Percentiles rank a stretch among this genome's conserved stretches.
phyloP scores from a whole-genome alignment of 352 stramenopile genomes.

The Phytophthora macrochlamydospora region DNA sequence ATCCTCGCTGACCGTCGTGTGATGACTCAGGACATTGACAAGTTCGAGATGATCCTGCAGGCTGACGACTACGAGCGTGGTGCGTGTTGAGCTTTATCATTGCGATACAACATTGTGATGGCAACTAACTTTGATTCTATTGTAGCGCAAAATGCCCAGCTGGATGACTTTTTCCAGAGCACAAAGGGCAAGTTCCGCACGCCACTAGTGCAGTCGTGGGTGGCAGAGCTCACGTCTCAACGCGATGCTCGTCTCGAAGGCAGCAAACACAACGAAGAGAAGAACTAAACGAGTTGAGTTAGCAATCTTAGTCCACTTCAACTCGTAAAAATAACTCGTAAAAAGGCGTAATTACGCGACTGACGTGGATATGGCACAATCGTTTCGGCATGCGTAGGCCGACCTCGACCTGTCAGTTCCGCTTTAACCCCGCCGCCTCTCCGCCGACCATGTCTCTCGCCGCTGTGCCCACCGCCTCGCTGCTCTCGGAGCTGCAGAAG shows the following conservation, averaged over 20 bases:
- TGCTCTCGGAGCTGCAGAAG: slow-evolving; percentile 93
- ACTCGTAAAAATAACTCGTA: neutral
- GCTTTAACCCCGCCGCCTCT: slow-evolving; percentile 14
- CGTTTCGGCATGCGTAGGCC: too few relatives aligned
- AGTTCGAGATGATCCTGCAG: slow-evolving; percentile 96
- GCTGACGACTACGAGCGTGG: slow-evolving; percentile 92
- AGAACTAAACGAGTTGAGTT: slow-evolving; percentile 7
- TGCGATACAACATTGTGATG: neutral
- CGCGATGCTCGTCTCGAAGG: slow-evolving; percentile 39
- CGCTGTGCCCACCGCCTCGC: slow-evolving; percentile 77
- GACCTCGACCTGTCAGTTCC: slow-evolving; percentile 27
- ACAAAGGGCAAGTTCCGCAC: slow-evolving; percentile 86
- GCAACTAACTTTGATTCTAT: neutral
- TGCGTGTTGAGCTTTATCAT: slow-evolving; percentile 30
- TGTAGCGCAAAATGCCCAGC: slow-evolving; percentile 56
- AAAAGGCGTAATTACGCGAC: neutral
- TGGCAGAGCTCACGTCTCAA: slow-evolving; percentile 61
- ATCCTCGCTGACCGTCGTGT: slow-evolving; percentile 4
- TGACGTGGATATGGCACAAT: too few relatives aligned
- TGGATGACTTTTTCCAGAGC: slow-evolving; percentile 84
- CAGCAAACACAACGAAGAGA: slow-evolving; percentile 1
- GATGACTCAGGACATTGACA: slow-evolving; percentile 88
- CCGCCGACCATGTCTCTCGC: slow-evolving; percentile 59
- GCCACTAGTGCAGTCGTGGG: slow-evolving; percentile 82
- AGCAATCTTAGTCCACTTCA: neutral